phyloP scores from a whole-genome alignment of 1,139 yeast species.

The Saccharomycopsis hybrid region DNA sequence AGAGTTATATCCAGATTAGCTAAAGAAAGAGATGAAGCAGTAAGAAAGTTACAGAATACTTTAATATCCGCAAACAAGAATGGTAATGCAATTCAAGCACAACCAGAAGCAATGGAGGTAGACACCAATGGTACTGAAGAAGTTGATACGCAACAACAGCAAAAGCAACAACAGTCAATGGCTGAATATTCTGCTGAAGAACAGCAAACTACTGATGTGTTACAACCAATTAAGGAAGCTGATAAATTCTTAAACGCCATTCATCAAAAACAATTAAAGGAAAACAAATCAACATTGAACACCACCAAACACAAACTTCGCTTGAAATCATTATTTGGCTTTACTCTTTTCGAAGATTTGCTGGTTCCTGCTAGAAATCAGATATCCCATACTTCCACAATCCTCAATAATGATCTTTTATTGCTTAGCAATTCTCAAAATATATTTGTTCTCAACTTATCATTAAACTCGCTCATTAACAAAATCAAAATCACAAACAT shows the following conservation, averaged over 20 bases:
- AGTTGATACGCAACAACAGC: slow-evolving; percentile 12
- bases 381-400: slow-evolving; percentile 2
- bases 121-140: slow-evolving; percentile 5
- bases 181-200: slow-evolving; percentile 2
- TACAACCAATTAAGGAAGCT: slow-evolving; percentile 16
- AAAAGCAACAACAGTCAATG: not conserved
- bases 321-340: slow-evolving; percentile 10
- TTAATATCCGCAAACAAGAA: slow-evolving; percentile 20
- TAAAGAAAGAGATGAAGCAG: slow-evolving; percentile 70
- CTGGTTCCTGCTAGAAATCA: slow-evolving; percentile 8
- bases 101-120: slow-evolving; percentile 20
- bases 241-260: slow-evolving; percentile 17
- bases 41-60: slow-evolving; percentile 47
- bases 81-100: slow-evolving; percentile 21
- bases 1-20: slow-evolving; percentile 74
- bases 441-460: slow-evolving; percentile 16
- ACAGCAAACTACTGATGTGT: slow-evolving; percentile 14
- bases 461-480: slow-evolving; percentile 9
- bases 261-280: slow-evolving; percentile 20
- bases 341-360: slow-evolving; percentile 11
- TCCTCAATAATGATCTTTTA: slow-evolving; percentile 16
- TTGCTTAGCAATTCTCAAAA: slow-evolving; percentile 12
- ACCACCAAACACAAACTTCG: slow-evolving; percentile 12
- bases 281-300: slow-evolving; percentile 16
- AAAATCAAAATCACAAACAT: slow-evolving; percentile 8